phyloP scores from a whole-genome alignment of 176 grass and related monocot species.

The Cenchrus fungigraminus region DNA sequence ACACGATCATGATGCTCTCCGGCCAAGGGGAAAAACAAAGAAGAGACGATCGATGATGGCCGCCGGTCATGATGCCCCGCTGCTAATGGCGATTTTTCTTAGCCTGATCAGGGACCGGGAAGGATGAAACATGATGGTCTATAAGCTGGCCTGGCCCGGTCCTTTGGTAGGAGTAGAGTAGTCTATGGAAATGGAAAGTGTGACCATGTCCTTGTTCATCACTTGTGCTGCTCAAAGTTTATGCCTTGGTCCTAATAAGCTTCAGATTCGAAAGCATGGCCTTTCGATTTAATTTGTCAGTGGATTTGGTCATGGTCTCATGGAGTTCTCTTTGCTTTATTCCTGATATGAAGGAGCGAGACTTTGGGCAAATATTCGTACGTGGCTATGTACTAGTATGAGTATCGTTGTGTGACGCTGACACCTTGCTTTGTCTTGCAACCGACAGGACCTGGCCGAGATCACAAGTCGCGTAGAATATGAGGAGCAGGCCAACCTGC shows the following conservation, averaged over 20 bases:
- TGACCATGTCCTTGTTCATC: slow-evolving; percentile 10
- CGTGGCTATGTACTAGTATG: not conserved
- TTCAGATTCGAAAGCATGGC: not conserved
- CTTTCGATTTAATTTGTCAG: not conserved
- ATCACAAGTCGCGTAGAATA: not conserved
- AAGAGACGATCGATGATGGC: not conserved
- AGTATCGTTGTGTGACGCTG: not conserved
- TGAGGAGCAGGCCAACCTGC: not conserved
- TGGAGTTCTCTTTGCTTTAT: no score
- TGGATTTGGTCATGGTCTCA: not conserved
- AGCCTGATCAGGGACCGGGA: not conserved
- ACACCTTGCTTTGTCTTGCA: not conserved
- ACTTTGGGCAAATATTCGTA: not conserved
- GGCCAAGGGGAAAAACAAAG: not conserved
- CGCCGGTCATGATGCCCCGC: not conserved
- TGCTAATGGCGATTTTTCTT: slow-evolving; percentile 15
- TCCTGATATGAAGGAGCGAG: no score
- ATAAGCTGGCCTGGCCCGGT: not conserved
- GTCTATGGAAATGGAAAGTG: not conserved
- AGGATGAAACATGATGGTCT: not conserved
- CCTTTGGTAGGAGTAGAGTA: not conserved
- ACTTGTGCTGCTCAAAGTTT: not conserved
- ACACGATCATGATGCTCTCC: slow-evolving; percentile 10
- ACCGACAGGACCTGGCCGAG: not conserved
- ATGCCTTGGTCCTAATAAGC: not conserved